Conservation (phyloP, 805 yeast species). For the Diddensiella transvaalensis region DNA sequence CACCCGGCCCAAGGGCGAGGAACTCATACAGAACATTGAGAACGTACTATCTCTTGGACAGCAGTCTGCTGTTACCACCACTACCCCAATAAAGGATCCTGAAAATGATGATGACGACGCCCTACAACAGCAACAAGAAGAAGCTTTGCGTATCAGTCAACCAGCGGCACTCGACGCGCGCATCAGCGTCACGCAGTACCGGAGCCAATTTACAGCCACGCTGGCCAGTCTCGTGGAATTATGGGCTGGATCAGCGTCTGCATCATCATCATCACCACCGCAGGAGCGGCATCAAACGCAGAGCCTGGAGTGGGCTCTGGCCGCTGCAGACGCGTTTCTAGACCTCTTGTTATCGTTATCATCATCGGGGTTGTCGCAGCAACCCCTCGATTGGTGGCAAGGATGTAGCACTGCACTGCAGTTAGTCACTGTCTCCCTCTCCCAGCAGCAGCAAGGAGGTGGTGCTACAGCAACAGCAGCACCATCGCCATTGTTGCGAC, state of each 20-base stretch:
- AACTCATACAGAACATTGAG: background rate
- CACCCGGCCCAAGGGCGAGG: background rate
- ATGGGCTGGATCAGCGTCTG: too few relatives aligned
- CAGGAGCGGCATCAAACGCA: background rate
- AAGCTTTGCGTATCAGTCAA: background rate
- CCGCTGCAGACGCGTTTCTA: constrained; percentile 27
- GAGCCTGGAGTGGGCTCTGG: constrained; percentile 18
- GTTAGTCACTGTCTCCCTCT: background rate
- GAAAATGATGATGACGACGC: too few relatives aligned
- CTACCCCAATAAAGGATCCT: too few relatives aligned
- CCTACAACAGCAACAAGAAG: background rate
- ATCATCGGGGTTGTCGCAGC: too few relatives aligned
- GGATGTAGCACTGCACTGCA: background rate
- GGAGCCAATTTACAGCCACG: background rate
- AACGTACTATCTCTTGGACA: background rate
- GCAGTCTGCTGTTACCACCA: too few relatives aligned
- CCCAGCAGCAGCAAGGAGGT: too few relatives aligned
- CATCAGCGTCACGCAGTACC: constrained; percentile 14
- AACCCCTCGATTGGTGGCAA: constrained; percentile 1
- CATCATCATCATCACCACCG: too few relatives aligned
- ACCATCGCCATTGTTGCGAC: background rate
- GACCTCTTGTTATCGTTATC: constrained; percentile 17
- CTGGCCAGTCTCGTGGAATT: background rate
- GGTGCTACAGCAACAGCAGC: too few relatives aligned
- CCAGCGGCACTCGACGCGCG: constrained; percentile 6